Evolutionary conservation across 1,284 basidiomycete species (phyloP).

Genomic region (Heterobasidion occidentale): DNA sequence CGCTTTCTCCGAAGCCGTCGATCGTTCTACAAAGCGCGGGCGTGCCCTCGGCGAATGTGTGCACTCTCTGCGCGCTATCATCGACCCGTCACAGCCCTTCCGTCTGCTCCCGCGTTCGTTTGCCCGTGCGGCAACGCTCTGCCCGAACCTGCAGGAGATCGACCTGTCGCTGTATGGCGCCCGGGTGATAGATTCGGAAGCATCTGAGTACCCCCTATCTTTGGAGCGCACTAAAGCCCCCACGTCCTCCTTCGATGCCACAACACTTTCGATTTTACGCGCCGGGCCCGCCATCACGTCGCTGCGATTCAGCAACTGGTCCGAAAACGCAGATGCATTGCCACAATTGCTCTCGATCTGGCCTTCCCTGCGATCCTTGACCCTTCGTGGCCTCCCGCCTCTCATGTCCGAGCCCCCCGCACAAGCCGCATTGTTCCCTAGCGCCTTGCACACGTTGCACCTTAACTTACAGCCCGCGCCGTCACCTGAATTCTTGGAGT

Average conservation of each 20-base stretch:
- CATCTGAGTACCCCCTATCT: constrained; percentile 32
- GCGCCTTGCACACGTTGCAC: constrained; percentile 34
- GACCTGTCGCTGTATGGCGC: constrained; percentile 52
- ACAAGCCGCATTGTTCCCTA: constrained; percentile 24
- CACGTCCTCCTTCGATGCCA: constrained; percentile 47
- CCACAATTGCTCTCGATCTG: constrained; percentile 55
- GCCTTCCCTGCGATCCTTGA: constrained; percentile 45
- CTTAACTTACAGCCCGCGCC: constrained; percentile 56
- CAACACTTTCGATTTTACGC: constrained; percentile 42
- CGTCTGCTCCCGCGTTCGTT: constrained; percentile 47
- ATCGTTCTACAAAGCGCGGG: constrained; percentile 36
- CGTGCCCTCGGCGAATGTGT: not conserved
- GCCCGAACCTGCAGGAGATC: constrained; percentile 50
- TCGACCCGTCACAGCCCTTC: constrained; percentile 62
- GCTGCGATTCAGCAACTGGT: constrained; percentile 63
- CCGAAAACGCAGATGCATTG: constrained; percentile 49
- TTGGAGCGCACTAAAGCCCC: constrained; percentile 34
- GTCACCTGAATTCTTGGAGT: constrained; percentile 51
- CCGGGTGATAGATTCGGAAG: constrained; percentile 31
- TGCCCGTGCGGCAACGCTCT: constrained; percentile 45
- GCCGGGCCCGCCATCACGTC: constrained; percentile 42
- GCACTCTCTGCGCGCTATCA: constrained; percentile 37
- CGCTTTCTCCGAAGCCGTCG: constrained; percentile 44
- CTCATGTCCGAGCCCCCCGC: constrained; percentile 34
- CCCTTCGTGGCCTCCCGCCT: constrained; percentile 52